A percentile compares a stretch with the other conserved stretches of the same genome.
These are phyloP conservation scores for Pseudopithomyces maydicus DNA, from an alignment of 2,329 filamentous ascomycete species.

Conservation along the genomic window DNA sequence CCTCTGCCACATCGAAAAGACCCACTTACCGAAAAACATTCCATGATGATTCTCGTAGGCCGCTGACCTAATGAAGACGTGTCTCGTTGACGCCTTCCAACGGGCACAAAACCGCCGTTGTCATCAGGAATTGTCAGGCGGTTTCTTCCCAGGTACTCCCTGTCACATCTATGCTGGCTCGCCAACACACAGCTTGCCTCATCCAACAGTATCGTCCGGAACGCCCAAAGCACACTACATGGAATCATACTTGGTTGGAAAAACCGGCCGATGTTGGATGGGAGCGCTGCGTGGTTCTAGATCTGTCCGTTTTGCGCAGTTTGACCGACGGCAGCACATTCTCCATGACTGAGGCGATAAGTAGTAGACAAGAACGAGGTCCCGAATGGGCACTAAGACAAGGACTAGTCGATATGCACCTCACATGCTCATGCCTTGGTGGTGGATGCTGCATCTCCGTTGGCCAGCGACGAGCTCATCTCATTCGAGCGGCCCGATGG, in stretches of 20 bases:
- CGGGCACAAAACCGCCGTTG: neutral
- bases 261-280: neutral
- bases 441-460: neutral
- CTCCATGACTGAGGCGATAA: neutral
- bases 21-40: neutral
- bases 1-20: neutral
- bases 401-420: neutral
- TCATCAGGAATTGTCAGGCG: neutral
- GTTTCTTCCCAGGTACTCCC: conserved; percentile 1
- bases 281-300: neutral
- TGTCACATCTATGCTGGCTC: neutral
- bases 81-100: neutral
- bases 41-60: neutral
- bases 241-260: neutral
- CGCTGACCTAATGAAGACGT: too few relatives aligned
- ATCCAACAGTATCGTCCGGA: neutral
- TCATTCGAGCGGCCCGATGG: neutral
- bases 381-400: neutral
- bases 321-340: neutral
- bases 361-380: neutral
- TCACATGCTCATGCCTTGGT: neutral
- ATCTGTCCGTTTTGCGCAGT: neutral
- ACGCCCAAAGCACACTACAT: neutral
- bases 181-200: neutral
- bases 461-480: neutral